These are phyloP conservation scores for Cladophialophora bantiana DNA, from an alignment of 2,329 filamentous ascomycete genomes.

Conservation along the genomic window DNA sequence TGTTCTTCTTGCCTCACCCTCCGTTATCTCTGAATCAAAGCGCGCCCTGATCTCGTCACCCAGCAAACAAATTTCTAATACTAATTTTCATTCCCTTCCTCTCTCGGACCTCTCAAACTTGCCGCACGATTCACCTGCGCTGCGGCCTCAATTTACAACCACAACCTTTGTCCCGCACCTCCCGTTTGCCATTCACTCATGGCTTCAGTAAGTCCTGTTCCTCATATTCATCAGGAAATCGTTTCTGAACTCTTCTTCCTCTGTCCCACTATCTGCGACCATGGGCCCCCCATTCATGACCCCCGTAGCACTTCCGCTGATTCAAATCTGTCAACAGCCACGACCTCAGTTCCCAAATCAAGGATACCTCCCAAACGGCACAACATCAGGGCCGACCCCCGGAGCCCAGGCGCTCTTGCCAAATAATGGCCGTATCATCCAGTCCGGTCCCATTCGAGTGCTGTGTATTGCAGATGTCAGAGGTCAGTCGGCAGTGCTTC, in stretches of 20 bases:
- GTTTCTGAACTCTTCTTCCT: constrained; percentile 23
- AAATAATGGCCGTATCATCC: constrained; percentile 59
- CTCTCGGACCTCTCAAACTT: constrained; percentile 9
- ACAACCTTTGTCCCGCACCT: constrained; percentile 15
- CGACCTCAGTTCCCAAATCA: constrained; percentile 41
- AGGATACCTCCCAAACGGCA: constrained; percentile 55
- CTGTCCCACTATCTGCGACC: constrained; percentile 43
- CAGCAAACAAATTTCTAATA: constrained; percentile 21
- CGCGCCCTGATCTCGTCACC: neutral
- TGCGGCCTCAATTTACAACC: constrained; percentile 22
- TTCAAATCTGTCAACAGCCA: constrained; percentile 35
- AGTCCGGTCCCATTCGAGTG: constrained; percentile 55
- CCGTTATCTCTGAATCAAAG: neutral
- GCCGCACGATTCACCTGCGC: constrained; percentile 19
- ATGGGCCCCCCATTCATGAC: constrained; percentile 45
- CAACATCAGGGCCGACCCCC: constrained; percentile 50
- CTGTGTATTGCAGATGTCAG: constrained; percentile 60
- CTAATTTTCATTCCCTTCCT: constrained; percentile 14
- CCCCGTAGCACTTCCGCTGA: constrained; percentile 35
- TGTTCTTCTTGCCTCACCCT: constrained; percentile 11
- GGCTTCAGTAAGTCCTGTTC: constrained; percentile 55
- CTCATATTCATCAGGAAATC: constrained; percentile 14
- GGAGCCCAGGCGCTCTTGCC: constrained; percentile 57
- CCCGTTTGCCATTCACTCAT: constrained; percentile 44
- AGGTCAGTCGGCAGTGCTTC: constrained; percentile 47